Conservation (phyloP, 148 eudicot species). For the Hydrangea macrophylla region DNA sequence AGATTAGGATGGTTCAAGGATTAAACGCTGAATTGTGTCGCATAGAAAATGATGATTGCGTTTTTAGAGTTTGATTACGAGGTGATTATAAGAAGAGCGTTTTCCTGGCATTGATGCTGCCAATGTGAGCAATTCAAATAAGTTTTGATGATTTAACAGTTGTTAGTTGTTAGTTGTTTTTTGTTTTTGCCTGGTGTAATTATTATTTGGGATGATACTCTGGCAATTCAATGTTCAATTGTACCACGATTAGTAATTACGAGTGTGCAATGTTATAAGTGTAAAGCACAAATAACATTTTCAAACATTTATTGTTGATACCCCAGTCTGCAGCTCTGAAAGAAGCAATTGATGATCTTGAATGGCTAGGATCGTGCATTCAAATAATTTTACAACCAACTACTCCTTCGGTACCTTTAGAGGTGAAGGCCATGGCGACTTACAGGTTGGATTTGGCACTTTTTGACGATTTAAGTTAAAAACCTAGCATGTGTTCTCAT, state of each 20-base stretch:
- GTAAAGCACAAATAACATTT: background rate
- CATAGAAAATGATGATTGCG: background rate
- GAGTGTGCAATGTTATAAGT: background rate
- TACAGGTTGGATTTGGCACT: slow-evolving; percentile 50
- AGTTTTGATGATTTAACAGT: background rate
- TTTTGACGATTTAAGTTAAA: too few species aligned
- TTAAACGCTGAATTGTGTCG: too few species aligned
- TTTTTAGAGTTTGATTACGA: background rate
- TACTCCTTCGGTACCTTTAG: slow-evolving; percentile 80
- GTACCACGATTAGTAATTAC: background rate
- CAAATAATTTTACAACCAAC: slow-evolving; percentile 65
- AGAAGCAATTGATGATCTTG: slow-evolving; percentile 97
- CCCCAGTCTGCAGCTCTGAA: slow-evolving; percentile 88
- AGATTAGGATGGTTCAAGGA: too few species aligned
- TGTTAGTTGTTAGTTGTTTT: background rate
- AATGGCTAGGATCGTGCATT: slow-evolving; percentile 97
- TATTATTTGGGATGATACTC: background rate
- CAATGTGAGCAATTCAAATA: background rate
- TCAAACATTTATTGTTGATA: slow-evolving; percentile 2
- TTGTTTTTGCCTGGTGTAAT: background rate
- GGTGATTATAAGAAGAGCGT: background rate
- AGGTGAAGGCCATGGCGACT: slow-evolving; percentile 99
- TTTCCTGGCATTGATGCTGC: background rate
- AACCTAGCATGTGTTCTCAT: background rate
- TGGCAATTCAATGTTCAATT: background rate